Conservation (phyloP, 2,329 filamentous ascomycete species). For the Teratosphaeria zuluensis region DNA sequence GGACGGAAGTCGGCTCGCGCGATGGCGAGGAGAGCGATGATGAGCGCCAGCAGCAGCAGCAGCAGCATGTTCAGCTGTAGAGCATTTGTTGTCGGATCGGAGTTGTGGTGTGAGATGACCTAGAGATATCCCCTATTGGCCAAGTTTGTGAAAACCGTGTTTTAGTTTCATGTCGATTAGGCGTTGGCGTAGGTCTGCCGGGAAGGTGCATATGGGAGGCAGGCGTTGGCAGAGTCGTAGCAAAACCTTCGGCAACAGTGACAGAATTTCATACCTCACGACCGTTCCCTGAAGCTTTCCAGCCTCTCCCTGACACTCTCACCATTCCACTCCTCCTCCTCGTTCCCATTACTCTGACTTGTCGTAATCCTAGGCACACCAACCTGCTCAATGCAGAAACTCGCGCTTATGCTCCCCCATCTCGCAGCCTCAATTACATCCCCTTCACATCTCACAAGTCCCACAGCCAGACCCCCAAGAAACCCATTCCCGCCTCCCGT, state of each 20-base stretch:
- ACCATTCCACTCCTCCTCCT: slow-evolving; percentile 42
- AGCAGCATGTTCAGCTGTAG: background rate
- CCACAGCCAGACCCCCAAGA: slow-evolving; percentile 53
- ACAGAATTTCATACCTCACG: background rate
- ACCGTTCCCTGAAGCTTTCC: slow-evolving; percentile 22
- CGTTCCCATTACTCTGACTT: slow-evolving; percentile 6
- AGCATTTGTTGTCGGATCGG: background rate
- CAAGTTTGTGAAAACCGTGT: background rate
- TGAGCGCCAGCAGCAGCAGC: slow-evolving; percentile 3
- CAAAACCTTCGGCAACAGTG: background rate
- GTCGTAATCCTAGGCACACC: slow-evolving; percentile 57
- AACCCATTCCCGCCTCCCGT: slow-evolving; percentile 93
- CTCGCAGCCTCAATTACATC: slow-evolving; percentile 59
- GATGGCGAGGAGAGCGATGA: slow-evolving; percentile 26
- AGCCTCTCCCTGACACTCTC: slow-evolving; percentile 31
- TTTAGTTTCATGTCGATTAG: background rate
- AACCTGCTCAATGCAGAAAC: slow-evolving; percentile 90
- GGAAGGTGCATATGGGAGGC: background rate
- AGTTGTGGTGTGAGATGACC: background rate
- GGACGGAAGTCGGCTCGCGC: slow-evolving; percentile 28
- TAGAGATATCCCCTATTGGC: background rate
- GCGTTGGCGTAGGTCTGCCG: background rate
- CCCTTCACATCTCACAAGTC: slow-evolving; percentile 44
- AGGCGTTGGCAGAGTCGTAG: background rate
- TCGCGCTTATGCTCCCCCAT: slow-evolving; percentile 75